These are phyloP conservation scores for Nephelium lappaceum DNA, from an alignment of 345 rosid species.

Conservation along the genomic window DNA sequence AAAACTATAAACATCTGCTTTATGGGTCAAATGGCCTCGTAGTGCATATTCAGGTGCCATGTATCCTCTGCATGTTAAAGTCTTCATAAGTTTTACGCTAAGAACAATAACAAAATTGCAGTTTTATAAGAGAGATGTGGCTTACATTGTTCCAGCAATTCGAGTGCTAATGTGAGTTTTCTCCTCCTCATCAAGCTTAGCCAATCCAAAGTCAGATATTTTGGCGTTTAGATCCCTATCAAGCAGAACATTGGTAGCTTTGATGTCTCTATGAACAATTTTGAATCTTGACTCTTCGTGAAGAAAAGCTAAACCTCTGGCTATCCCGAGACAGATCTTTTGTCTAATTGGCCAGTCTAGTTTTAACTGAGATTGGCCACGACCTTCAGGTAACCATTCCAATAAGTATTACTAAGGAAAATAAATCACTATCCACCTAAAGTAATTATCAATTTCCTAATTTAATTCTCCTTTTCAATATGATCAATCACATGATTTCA, in stretches of 20 bases:
- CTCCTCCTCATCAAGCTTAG: constrained; percentile 37
- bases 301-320: constrained; percentile 40
- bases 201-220: constrained; percentile 43
- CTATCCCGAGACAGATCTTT: constrained; percentile 38
- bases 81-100: background rate
- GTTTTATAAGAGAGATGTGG: background rate
- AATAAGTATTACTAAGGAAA: background rate
- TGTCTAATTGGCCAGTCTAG: constrained; percentile 37
- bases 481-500: background rate
- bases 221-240: constrained; percentile 36
- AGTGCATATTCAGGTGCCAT: constrained; percentile 42
- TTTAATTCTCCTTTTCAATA: background rate
- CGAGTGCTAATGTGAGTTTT: constrained; percentile 39
- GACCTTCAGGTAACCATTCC: constrained; percentile 13
- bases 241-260: constrained; percentile 23
- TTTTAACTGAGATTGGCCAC: constrained; percentile 13
- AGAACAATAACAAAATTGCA: background rate
- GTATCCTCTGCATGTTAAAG: constrained; percentile 30
- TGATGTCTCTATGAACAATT: constrained; percentile 39
- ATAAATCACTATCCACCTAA: background rate
- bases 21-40: constrained; percentile 32
- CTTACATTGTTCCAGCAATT: constrained; percentile 36
- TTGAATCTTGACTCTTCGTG: constrained; percentile 38
- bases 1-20: constrained; percentile 39
- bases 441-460: background rate